These are phyloP conservation scores for Clarireedia paspali DNA, from an alignment of 2,329 filamentous ascomycete genomes.

Conservation along the genomic window DNA sequence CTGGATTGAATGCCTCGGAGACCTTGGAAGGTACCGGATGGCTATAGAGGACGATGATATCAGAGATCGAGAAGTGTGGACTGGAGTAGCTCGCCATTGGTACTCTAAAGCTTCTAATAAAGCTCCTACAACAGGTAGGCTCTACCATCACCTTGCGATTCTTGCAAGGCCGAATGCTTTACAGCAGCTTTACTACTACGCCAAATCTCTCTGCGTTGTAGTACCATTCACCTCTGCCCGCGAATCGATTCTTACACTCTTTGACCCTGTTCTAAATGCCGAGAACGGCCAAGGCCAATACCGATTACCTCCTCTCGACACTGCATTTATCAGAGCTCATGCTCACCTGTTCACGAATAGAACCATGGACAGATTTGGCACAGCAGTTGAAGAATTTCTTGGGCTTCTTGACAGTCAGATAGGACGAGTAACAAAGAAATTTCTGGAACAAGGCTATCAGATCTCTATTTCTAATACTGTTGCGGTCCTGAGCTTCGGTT, in stretches of 20 bases:
- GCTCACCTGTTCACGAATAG: conserved; percentile 54
- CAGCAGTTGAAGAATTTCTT: conserved; percentile 42
- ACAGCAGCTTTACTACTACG: conserved; percentile 66
- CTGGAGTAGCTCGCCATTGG: conserved; percentile 72
- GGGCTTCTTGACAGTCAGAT: conserved; percentile 50
- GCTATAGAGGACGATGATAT: conserved; percentile 81
- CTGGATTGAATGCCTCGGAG: conserved; percentile 82
- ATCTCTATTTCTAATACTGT: conserved; percentile 43
- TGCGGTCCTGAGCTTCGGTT: conserved; percentile 26
- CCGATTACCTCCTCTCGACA: conserved; percentile 42
- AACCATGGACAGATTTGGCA: conserved; percentile 38
- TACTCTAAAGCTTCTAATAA: conserved; percentile 60
- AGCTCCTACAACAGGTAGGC: conserved; percentile 63
- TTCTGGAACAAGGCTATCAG: conserved; percentile 43
- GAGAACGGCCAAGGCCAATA: conserved; percentile 31
- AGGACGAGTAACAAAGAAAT: conserved; percentile 36
- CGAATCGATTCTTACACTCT: conserved; percentile 63
- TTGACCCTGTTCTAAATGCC: conserved; percentile 47
- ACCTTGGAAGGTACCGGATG: conserved; percentile 79
- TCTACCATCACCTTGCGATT: conserved; percentile 86
- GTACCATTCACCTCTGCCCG: conserved; percentile 52
- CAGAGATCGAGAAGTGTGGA: conserved; percentile 69
- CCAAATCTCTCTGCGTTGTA: conserved; percentile 58
- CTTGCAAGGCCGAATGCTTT: conserved; percentile 61
- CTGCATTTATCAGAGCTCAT: conserved; percentile 55